Base-by-base conservation (phyloP, 495 filamentous ascomycete species). In the Rhizodiscina lignyota region DNA sequence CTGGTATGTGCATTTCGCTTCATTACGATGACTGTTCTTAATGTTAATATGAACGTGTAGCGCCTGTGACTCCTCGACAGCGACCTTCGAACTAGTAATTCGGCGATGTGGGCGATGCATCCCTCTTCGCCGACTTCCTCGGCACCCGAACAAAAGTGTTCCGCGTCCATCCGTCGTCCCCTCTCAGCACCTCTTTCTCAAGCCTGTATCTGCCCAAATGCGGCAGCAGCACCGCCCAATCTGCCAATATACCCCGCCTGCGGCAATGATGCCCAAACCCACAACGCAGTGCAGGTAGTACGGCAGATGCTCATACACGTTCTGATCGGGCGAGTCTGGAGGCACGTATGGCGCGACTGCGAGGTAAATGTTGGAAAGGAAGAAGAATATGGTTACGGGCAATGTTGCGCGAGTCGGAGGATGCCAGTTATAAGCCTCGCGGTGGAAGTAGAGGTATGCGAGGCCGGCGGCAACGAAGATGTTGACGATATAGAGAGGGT, bases 401-500 rank as follows among this genome's bases (percentile, higher is more conserved):
- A 55, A 45, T 4, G 66, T 57, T 1, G 59, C 58, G 1, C 58
- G 41, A 36, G 56, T 54, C 0, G 66, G 51, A 24, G 60, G 59
- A 13, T 36, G 39, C 44, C 51, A 62, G 22, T 57, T 64, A 21
- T 38, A 62, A 10, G 41, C 53, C 19, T 34, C 56, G 31, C 57
- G 61, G 47, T 65, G 62, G 18, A 71, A 44, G 50, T 73, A 72
- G 30, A 76, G 62, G 38, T 68, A 58, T 19, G 71, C 45, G 20
- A 76, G 58, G n/a, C 61, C 71, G 6, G 32, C 60, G 23, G 70
- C 59, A 15, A 76, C 74, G 36, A 63, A 71, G 16, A 66, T 59
- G 38, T 77, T 75, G 49, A 79, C 63, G 36, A 66, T 66, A 13
- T 68, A 62, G 13, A 74, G 57, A 1, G 70, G 70, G 48, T 76